A percentile compares a stretch with the other conserved stretches of the same genome.
Conservation (phyloP, 1,284 basidiomycete genomes). For the Cutaneotrichosporon sp. region DNA sequence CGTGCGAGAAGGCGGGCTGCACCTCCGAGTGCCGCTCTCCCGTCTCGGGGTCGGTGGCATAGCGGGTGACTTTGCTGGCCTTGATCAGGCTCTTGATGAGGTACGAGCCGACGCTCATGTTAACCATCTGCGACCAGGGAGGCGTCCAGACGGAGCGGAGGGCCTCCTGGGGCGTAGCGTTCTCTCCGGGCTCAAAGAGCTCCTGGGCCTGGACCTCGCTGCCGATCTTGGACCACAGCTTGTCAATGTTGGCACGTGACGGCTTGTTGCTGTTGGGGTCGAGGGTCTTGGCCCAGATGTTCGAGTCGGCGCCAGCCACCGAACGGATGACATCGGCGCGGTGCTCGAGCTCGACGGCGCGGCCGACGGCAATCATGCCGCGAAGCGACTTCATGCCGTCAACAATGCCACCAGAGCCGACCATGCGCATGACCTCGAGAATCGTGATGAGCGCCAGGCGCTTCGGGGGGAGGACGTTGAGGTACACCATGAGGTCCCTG, state of each 20-base stretch:
- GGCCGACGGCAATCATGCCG: slow-evolving; percentile 78
- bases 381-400: slow-evolving; percentile 91
- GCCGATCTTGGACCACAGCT: slow-evolving; percentile 49
- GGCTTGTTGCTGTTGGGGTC: slow-evolving; percentile 43
- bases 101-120: slow-evolving; percentile 79
- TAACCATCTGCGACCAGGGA: slow-evolving; percentile 75
- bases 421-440: slow-evolving; percentile 83
- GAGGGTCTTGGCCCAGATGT: slow-evolving; percentile 38
- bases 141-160: slow-evolving; percentile 69
- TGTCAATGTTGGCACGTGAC: slow-evolving; percentile 26
- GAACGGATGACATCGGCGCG: slow-evolving; percentile 76
- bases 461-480: slow-evolving; percentile 72
- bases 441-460: slow-evolving; percentile 88
- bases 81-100: slow-evolving; percentile 83
- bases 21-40: slow-evolving; percentile 61
- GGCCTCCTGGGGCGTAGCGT: slow-evolving; percentile 64
- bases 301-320: slow-evolving; percentile 50
- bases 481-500: slow-evolving; percentile 57
- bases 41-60: slow-evolving; percentile 55
- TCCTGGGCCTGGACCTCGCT: slow-evolving; percentile 55
- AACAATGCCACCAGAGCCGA: slow-evolving; percentile 71
- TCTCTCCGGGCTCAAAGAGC: slow-evolving; percentile 20
- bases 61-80: slow-evolving; percentile 72
- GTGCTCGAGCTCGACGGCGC: slow-evolving; percentile 84
- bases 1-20: slow-evolving; percentile 90